Conservation (phyloP, 805 yeast species). For the Scheffersomyces coipomensis region DNA sequence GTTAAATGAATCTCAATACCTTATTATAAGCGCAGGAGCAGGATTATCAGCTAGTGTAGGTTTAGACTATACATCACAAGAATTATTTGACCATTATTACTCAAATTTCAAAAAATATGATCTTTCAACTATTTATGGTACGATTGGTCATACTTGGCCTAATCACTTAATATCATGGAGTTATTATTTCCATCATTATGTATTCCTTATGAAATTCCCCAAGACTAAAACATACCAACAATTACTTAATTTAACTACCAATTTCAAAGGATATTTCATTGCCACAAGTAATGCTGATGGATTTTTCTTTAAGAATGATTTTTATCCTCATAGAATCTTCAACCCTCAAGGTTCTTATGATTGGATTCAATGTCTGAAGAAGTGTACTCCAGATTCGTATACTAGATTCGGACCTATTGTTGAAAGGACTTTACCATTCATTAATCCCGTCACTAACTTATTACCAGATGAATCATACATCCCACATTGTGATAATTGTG, state of each 20-base stretch:
- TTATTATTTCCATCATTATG: conserved; percentile 5
- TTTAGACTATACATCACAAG: conserved; percentile 2
- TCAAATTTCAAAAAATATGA: conserved; percentile 2
- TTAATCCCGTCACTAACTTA: not conserved
- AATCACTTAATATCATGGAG: conserved; percentile 1
- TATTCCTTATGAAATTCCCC: not conserved
- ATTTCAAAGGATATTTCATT: conserved; percentile 2
- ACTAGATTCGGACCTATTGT: not conserved
- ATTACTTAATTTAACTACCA: not conserved
- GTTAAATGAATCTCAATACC: not conserved
- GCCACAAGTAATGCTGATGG: conserved; percentile 5
- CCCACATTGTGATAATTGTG: conserved; percentile 3
- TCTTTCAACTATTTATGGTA: conserved; percentile 3
- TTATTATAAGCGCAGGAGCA: conserved; percentile 6
- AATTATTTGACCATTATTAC: conserved; percentile 2
- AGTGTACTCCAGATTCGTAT: conserved; percentile 2
- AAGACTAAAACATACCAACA: conserved; percentile 1
- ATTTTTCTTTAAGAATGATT: conserved; percentile 4
- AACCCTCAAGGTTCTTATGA: conserved; percentile 5
- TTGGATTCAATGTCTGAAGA: conserved; percentile 3
- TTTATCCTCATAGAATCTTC: conserved; percentile 1
- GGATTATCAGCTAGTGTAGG: conserved; percentile 6
- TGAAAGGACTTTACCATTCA: not conserved
- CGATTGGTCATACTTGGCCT: conserved; percentile 5
- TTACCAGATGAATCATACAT: conserved; percentile 1